These are phyloP conservation scores for Fusarium nanum DNA, from an alignment of 2,329 filamentous ascomycete genomes.

Conservation along the genomic window DNA sequence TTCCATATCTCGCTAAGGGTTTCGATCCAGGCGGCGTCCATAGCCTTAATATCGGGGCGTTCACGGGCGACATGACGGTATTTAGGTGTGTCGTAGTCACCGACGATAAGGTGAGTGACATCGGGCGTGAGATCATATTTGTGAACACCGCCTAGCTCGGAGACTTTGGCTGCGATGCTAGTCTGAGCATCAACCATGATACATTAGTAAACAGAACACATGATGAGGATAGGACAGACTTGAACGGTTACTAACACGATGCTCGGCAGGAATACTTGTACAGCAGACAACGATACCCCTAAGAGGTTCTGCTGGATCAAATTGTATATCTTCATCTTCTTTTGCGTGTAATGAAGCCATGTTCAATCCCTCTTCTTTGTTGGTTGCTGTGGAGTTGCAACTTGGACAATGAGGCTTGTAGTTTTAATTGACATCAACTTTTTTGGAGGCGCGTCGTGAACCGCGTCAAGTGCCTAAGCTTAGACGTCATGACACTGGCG, in stretches of 20 bases:
- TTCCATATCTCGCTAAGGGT: conserved; percentile 85
- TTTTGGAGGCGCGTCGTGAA: conserved; percentile 42
- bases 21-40: conserved; percentile 86
- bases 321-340: conserved; percentile 46
- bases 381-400: conserved; percentile 31
- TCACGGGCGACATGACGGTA: conserved; percentile 95
- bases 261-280: conserved; percentile 83
- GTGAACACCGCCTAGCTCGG: conserved; percentile 87
- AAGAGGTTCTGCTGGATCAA: conserved; percentile 73
- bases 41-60: conserved; percentile 84
- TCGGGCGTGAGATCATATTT: conserved; percentile 95
- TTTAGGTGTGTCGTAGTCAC: conserved; percentile 88
- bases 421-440: conserved; percentile 34
- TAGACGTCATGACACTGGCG: conserved; percentile 35
- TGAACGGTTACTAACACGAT: conserved; percentile 69
- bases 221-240: conserved; percentile 5
- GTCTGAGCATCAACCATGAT: conserved; percentile 50
- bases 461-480: conserved; percentile 43
- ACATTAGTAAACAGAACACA: conserved; percentile 2
- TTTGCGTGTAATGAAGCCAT: conserved; percentile 47
- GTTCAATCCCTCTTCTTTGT: conserved; percentile 20
- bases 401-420: conserved; percentile 24
- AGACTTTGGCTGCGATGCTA: conserved; percentile 71
- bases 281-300: conserved; percentile 84
- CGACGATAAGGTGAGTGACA: conserved; percentile 93